Base-by-base conservation (phyloP, 2,329 filamentous ascomycete species). In the Cercospora zeae-maydis region DNA sequence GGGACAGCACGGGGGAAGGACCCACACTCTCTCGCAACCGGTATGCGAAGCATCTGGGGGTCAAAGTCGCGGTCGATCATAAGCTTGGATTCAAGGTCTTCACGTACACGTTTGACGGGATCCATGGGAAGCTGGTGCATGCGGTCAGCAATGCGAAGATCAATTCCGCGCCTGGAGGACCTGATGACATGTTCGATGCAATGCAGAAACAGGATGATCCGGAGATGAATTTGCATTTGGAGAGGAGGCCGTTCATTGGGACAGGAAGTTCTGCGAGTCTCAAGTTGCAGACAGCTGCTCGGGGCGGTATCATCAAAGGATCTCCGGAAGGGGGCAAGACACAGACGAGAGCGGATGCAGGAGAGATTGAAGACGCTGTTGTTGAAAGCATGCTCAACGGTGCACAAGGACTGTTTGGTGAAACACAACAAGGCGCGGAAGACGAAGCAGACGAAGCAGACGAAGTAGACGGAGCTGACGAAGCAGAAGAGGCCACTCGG, bases 151-250 rank as follows among this genome's bases (percentile, higher is more conserved):
- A 82, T 57, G 72, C 75, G n/a, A 73, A 70, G 0, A 80, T 88
- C 30, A 83, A 85, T 31, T 70, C 75, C 14, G 78, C 81, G n/a
- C 52, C 69, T 0, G 78, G 79, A 34, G 89, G 88, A 0, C 80
- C 88, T 0, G 78, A 92, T 68, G 81, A 85, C 2, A 78, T 92
- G 63, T 90, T 89, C 65, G 68, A 76, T 57, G 75, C 77, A 36
- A 70, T 82, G 27, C 78, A 81, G 65, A 63, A 65, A 51, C 68
- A 71, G 31, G 60, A 67, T 19, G 65, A 67, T 45, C 60, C 65
- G 1, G 61, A 59, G 16, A 67, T 67, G 66, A 75, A 82, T 39
- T 74, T 80, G 34, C 77, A 73, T 31, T 65, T 77, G 24, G 70
- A 74, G 60, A 67, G 75, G 8, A 69, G 73, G 10, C 57, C 66